Base-by-base conservation (phyloP, 177 flowering plant genomes). In the Vitis hybrid region DNA sequence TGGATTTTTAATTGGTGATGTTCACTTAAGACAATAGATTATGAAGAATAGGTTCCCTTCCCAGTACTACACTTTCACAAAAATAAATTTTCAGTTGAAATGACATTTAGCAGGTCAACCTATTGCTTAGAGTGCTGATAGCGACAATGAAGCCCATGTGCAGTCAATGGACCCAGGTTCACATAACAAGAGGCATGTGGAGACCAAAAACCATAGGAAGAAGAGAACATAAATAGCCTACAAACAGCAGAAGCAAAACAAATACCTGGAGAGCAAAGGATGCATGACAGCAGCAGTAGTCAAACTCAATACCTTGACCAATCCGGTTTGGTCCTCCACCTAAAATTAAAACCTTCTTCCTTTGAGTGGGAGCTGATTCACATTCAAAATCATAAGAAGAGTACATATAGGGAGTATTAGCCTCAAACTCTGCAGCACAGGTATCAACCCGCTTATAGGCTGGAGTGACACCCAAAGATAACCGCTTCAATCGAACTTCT, bases 321-420 rank as follows among this genome's bases (percentile, higher is more conserved):
- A 95, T 93, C 50, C 98, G 86, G 68, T 95, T 95, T 53, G 98
- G 99, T 52, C 99, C 99, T 61, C 99, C 99, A 68, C 99, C 99
- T 64, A 95, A 80, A 71, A 95, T 95, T 81, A 95, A 74, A 68
- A 95, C 98, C 79, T 95, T 95, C 80, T 95, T 94, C 84, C 68
- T 83, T n/a, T 80, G 62, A 12, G 97, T 91, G 45, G 97, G 94
- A 76, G 78, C 80, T 26, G 99, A 91, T 80, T 95, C 99, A 72
- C 98, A 95, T 74, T 95, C 98, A 68, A 73, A 71, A 63, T 93
- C 98, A 79, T 95, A 95, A n/a, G 93, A 91, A 3, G 98, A 95
- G 73, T 95, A 95, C 97, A 95, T 90, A 73, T 91, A 95, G 1
- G 99, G 98, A 68, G 99, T 95, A 71, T 95, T 80, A 13, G 99